Percentiles rank a stretch among this genome's conserved stretches.
phyloP scores from a whole-genome alignment of 2,329 filamentous ascomycete genomes.

The Penicillium sp. region DNA sequence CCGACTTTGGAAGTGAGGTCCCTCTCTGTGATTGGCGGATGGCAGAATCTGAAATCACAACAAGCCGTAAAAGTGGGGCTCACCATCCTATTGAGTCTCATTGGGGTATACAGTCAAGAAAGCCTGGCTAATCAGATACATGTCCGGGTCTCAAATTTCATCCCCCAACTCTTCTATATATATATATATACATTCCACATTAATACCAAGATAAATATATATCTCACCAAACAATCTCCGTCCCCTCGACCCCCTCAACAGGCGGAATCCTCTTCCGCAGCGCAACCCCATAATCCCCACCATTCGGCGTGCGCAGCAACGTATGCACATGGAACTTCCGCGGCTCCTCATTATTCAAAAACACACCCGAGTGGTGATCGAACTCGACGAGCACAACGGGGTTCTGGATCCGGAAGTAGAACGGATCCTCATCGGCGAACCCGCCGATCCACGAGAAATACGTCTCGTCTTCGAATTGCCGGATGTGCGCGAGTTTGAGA shows the following conservation, averaged over 20 bases:
- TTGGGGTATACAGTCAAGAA: no score
- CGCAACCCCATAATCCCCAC: slow-evolving; percentile 73
- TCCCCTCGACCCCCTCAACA: slow-evolving; percentile 42
- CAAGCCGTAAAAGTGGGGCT: no score
- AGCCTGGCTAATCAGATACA: no score
- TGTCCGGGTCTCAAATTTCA: no score
- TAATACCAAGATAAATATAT: no score
- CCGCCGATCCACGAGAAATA: slow-evolving; percentile 80
- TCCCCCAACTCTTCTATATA: background rate
- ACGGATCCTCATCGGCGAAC: slow-evolving; percentile 68
- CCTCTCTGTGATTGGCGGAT: no score
- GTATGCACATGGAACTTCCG: slow-evolving; percentile 83
- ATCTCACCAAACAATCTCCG: slow-evolving; percentile 39
- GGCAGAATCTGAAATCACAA: no score
- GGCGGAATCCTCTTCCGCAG: slow-evolving; percentile 46
- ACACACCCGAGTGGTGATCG: slow-evolving; percentile 80
- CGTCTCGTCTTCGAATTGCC: slow-evolving; percentile 67
- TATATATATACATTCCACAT: background rate
- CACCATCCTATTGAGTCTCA: no score
- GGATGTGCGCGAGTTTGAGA: slow-evolving; percentile 60
- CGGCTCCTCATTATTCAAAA: slow-evolving; percentile 73
- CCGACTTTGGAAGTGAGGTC: no score
- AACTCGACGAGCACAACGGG: slow-evolving; percentile 77
- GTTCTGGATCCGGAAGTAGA: slow-evolving; percentile 79
- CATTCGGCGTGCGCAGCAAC: slow-evolving; percentile 72